These are phyloP conservation scores for Sporothrix schenckii DNA, from an alignment of 2,329 filamentous ascomycete species.

Conservation along the genomic window DNA sequence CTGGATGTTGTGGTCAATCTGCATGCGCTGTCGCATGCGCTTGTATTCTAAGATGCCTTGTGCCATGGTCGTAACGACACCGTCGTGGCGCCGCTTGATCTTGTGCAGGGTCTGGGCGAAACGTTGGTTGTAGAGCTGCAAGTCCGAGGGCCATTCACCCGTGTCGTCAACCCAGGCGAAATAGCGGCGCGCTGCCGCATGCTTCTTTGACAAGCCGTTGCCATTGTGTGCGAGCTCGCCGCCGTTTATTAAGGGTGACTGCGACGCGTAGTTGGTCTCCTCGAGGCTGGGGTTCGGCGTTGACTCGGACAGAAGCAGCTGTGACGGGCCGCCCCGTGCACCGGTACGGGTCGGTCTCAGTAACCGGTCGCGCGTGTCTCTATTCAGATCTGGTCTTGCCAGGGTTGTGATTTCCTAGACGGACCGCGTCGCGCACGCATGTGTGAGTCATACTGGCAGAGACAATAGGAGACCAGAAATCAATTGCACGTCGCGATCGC, in stretches of 20 bases:
- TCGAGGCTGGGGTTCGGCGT: constrained; percentile 89
- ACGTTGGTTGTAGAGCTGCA: constrained; percentile 89
- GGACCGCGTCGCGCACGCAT: constrained; percentile 38
- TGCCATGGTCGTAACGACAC: constrained; percentile 96
- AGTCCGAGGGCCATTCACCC: constrained; percentile 87
- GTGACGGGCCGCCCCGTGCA: constrained; percentile 57
- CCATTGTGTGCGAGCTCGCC: constrained; percentile 39
- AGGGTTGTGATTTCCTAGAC: constrained; percentile 86
- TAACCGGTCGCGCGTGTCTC: constrained; percentile 78
- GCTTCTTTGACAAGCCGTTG: constrained; percentile 51
- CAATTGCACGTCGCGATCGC: constrained; percentile 8
- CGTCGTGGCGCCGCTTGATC: constrained; percentile 94
- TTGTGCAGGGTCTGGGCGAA: constrained; percentile 87
- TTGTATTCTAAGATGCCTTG: constrained; percentile 99
- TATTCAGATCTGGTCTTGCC: constrained; percentile 72
- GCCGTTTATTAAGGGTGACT: constrained; percentile 41
- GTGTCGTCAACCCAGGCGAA: constrained; percentile 90
- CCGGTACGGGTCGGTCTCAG: constrained; percentile 63
- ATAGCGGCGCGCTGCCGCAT: constrained; percentile 69
- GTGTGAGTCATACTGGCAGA: constrained; percentile 26
- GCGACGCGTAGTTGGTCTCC: constrained; percentile 75
- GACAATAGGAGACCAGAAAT: not conserved
- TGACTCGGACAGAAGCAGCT: constrained; percentile 71
- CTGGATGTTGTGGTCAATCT: constrained; percentile 97
- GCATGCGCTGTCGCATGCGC: constrained; percentile 91